phyloP scores from a whole-genome alignment of 768 basidiomycete genomes.

The Kwoniella europaea region DNA sequence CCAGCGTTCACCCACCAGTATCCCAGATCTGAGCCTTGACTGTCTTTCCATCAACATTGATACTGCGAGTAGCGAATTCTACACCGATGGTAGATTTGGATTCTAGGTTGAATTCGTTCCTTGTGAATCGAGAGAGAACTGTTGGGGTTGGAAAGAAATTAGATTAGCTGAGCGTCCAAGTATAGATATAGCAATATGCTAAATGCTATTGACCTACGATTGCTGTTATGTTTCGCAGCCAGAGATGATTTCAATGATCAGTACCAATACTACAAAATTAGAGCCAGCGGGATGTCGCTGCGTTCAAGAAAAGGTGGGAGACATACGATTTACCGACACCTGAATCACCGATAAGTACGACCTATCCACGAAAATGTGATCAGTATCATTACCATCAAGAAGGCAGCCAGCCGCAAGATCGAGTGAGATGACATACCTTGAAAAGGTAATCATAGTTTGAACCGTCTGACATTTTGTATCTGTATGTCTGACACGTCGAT shows the following conservation, averaged over 20 bases:
- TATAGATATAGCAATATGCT: neutral
- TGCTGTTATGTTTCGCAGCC: constrained; percentile 59
- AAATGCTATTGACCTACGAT: constrained; percentile 63
- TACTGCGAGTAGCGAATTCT: constrained; percentile 95
- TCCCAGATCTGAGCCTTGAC: constrained; percentile 99
- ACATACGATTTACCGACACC: constrained; percentile 99
- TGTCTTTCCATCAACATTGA: constrained; percentile 93
- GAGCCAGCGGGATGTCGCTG: neutral
- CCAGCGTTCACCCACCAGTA: constrained; percentile 69
- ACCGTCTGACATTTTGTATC: constrained; percentile 75
- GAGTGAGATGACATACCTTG: constrained; percentile 68
- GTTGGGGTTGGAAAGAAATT: constrained; percentile 14
- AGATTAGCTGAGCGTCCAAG: neutral
- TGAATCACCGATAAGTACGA: constrained; percentile 98
- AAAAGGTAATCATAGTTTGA: constrained; percentile 99
- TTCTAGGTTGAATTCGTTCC: constrained; percentile 98
- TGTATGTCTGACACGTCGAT: constrained; percentile 15
- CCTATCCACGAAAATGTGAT: constrained; percentile 62
- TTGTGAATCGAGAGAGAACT: constrained; percentile 99
- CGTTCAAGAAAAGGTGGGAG: neutral
- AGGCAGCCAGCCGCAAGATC: too few species aligned
- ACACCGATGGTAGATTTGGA: constrained; percentile 99
- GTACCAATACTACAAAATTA: neutral
- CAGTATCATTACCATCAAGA: neutral
- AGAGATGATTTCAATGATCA: neutral